A percentile compares a stretch with the other conserved stretches of the same genome.
phyloP scores from a whole-genome alignment of 75 land plant genomes.

The Selaginella moellendorffii region DNA sequence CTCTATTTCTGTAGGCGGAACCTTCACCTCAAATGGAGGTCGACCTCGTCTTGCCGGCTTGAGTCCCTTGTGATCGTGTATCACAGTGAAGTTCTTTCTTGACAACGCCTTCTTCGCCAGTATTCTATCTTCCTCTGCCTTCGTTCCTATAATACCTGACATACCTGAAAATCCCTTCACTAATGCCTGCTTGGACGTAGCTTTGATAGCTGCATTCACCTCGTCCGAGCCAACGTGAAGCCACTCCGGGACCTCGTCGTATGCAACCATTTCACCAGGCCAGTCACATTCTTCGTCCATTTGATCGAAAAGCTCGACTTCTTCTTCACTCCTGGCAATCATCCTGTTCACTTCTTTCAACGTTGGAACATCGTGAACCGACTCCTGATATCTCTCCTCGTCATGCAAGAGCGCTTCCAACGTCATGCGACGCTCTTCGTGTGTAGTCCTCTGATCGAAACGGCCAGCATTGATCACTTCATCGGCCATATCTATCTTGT shows the following conservation, averaged over 20 bases:
- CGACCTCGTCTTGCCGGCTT: background rate
- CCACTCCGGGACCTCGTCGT: conserved; percentile 85
- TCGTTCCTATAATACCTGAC: conserved; percentile 26
- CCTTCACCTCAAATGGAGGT: background rate
- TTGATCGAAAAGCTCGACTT: conserved; percentile 86
- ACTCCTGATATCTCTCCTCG: conserved; percentile 96
- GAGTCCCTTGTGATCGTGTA: no score
- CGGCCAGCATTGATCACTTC: conserved; percentile 99
- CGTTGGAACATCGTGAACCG: conserved; percentile 95
- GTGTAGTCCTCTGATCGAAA: conserved; percentile 99
- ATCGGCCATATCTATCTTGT: conserved; percentile 99
- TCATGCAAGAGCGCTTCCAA: conserved; percentile 89
- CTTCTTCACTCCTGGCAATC: conserved; percentile 95
- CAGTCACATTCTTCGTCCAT: conserved; percentile 97
- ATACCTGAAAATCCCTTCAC: conserved; percentile 31
- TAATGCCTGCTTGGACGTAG: conserved; percentile 66
- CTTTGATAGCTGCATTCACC: conserved; percentile 57
- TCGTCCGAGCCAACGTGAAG: conserved; percentile 73
- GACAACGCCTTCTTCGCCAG: conserved; percentile 30
- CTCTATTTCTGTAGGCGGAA: background rate
- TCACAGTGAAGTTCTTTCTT: background rate
- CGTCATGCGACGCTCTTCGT: conserved; percentile 91
- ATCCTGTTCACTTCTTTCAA: conserved; percentile 92
- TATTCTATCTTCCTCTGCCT: conserved; percentile 37
- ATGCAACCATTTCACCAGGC: conserved; percentile 68